Conservation (phyloP, 208 protist species). For the Angomonas ambiguus region DNA sequence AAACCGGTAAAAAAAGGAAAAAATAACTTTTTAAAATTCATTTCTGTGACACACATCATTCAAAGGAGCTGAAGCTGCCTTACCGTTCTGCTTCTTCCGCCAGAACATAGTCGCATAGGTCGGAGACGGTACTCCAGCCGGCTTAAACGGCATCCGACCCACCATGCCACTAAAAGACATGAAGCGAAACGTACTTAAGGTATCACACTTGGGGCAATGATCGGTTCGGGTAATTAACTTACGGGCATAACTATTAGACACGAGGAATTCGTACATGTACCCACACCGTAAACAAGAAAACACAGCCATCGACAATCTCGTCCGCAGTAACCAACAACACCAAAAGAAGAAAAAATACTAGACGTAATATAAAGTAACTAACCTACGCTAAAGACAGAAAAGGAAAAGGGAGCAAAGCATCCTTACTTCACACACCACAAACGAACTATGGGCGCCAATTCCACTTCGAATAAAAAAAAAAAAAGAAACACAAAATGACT, state of each 20-base stretch:
- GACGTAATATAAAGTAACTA: slow-evolving; percentile 1
- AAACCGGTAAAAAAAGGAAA: not conserved
- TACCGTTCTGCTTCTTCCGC: slow-evolving; percentile 53
- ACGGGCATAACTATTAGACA: slow-evolving; percentile 58
- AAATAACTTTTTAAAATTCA: slow-evolving; percentile 39
- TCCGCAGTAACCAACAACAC: not conserved
- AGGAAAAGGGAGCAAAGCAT: slow-evolving; percentile 7
- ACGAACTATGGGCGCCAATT: too few relatives aligned
- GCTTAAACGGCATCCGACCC: slow-evolving; percentile 60
- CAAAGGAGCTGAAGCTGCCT: slow-evolving; percentile 39
- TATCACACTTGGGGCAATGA: slow-evolving; percentile 67
- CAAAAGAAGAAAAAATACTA: slow-evolving; percentile 14
- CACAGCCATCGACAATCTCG: slow-evolving; percentile 38
- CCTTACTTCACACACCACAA: too few relatives aligned
- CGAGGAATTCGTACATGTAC: slow-evolving; percentile 75
- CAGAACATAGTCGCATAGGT: slow-evolving; percentile 76
- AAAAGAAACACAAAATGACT: too few relatives aligned
- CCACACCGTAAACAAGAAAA: slow-evolving; percentile 73
- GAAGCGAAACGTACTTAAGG: slow-evolving; percentile 57
- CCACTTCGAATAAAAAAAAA: not conserved
- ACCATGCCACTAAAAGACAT: slow-evolving; percentile 80
- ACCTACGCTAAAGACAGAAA: not conserved
- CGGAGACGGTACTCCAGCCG: slow-evolving; percentile 45
- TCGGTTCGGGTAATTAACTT: slow-evolving; percentile 46
- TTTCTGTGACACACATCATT: slow-evolving; percentile 50